phyloP scores from a whole-genome alignment of 495 filamentous ascomycete genomes.

The Cudoniella acicularis region DNA sequence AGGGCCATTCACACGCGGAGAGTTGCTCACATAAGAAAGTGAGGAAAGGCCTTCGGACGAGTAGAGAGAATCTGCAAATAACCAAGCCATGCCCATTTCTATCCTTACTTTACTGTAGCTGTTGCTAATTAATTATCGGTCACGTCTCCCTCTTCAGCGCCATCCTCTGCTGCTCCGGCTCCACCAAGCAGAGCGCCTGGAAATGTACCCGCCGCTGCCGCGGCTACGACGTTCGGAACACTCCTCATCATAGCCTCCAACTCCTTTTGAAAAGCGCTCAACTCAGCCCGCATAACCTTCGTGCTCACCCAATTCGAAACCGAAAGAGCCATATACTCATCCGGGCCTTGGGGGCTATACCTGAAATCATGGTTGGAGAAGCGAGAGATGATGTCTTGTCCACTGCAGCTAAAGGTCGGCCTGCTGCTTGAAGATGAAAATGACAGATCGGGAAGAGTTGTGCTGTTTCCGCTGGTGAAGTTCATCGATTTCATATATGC shows the following conservation, averaged over 20 bases:
- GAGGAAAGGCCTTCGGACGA: too few species aligned
- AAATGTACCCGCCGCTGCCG: neutral
- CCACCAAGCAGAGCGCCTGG: too few species aligned
- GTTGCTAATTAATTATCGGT: too few species aligned
- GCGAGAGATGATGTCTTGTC: constrained; percentile 6
- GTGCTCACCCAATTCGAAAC: constrained; percentile 14
- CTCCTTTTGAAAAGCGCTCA: constrained; percentile 10
- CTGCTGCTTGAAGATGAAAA: neutral
- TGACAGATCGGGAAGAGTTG: neutral
- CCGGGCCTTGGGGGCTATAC: constrained; percentile 12
- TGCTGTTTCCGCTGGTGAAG: constrained; percentile 4
- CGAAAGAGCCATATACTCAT: constrained; percentile 7
- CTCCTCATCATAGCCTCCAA: constrained; percentile 6
- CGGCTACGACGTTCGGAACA: neutral
- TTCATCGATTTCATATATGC: constrained; percentile 1
- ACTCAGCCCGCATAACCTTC: constrained; percentile 6
- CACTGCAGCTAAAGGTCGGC: constrained; percentile 5
- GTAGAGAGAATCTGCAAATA: too few species aligned
- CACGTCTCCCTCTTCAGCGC: neutral
- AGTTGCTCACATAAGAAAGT: too few species aligned
- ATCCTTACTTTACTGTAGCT: too few species aligned
- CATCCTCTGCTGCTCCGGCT: too few species aligned
- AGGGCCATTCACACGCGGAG: too few species aligned
- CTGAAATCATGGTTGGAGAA: neutral
- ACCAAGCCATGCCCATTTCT: too few species aligned